Base-by-base conservation (phyloP, 164 flowering plant genomes). In the Annona squamosa region DNA sequence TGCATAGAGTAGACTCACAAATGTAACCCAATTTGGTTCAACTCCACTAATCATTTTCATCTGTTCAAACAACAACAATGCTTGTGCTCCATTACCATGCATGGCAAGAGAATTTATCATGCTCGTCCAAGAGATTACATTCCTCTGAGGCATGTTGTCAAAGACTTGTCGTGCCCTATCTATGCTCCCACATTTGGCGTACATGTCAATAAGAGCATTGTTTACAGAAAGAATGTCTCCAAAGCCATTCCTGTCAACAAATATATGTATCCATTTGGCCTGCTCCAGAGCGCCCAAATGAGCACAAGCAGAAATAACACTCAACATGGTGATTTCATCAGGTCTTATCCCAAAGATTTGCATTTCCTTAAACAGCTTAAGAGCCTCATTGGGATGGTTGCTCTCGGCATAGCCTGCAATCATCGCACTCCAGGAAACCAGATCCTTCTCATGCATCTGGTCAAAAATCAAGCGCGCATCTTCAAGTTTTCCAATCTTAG, bases 371-470 rank as follows among this genome's bases (percentile, higher is more conserved):
- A 90, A 90, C 78, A 88, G 67, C 16, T 78, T 81, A 71, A 90
- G 84, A 74, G 89, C 87, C 71, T 88, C 87, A 45, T 83, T 81
- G 71, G 91, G 88, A 56, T 71, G 77, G 63, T 87, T 89, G 72
- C 90, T 90, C 79, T 90, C 91, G 18, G 90, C 93, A 83, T 89
- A 90, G 62, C 96, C 88, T 45, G 92, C 69, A 46, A 90, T 87
- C 91, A 93, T 91, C 3, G 92, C 91, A 70, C 87, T 93, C 95
- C 97, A 93, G 69, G 81, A 87, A n/a, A 88, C 85, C 85, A 91
- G 78, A 78, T 90, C 93, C 77, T 88, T 91, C 65, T 85, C 84
- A 19, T 48, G 70, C 83, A 89, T 85, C 69, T 82, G 78, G 77
- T 87, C 74, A 67, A 93, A 91, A 70, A 93, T 75, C 12, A 65